These are phyloP conservation scores for Colletotrichum viniferum DNA, from an alignment of 2,329 filamentous ascomycete species.

Conservation along the genomic window DNA sequence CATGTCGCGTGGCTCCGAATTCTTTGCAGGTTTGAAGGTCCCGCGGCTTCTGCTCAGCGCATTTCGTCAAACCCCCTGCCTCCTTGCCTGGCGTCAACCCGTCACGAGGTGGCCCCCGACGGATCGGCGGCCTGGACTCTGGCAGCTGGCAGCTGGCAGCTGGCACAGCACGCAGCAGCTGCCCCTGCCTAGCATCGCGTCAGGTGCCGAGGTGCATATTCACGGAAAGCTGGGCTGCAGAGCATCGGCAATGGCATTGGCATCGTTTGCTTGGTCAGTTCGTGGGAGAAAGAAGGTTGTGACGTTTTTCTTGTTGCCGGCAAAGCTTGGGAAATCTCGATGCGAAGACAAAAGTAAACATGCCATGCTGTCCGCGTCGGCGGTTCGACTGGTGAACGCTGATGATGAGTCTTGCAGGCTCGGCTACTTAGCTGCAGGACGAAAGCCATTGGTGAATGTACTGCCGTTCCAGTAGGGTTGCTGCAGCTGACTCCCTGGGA, in stretches of 20 bases:
- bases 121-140: slow-evolving; percentile 7
- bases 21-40: background rate
- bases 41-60: background rate
- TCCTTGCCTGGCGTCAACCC: background rate
- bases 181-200: background rate
- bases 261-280: background rate
- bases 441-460: background rate
- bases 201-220: slow-evolving; percentile 12
- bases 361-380: background rate
- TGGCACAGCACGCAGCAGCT: background rate
- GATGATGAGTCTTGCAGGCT: background rate
- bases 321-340: background rate
- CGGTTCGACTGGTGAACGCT: background rate
- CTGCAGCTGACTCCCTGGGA: background rate
- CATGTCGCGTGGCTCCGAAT: slow-evolving; percentile 1
- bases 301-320: background rate
- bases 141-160: slow-evolving; percentile 16
- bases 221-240: background rate
- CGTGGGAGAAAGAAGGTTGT: background rate
- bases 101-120: slow-evolving; percentile 6
- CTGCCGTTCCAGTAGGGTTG: background rate
- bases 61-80: background rate
- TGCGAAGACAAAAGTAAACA: background rate
- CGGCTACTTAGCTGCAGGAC: background rate
- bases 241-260: background rate